Evolutionary conservation across 768 basidiomycete genomes (phyloP), one percentile per base, ranked within the genome.

Genomic region (Mrakia gelida): DNA sequence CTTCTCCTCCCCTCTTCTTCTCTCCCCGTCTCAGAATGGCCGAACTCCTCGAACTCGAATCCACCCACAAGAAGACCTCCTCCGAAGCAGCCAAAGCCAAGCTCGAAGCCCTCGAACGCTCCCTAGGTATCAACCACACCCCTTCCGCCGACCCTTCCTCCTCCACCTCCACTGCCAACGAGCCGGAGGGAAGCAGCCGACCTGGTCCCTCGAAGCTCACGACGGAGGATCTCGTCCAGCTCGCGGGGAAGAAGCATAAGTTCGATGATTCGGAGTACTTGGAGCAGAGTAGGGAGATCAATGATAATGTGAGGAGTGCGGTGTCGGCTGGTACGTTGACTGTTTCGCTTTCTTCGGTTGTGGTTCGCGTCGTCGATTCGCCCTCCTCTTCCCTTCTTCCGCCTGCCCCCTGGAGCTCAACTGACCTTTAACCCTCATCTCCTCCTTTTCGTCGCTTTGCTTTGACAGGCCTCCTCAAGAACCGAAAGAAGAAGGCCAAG

Each of bases 231-330:
- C 88, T 26, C 30, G 63, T 45, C 13, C 71, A 75, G 65, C 82
- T 88, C 6, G 87, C 90, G 0, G 92, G 92, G 15, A 91, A 88
- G 87, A 97, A 96, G 82, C 92, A 93, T 81, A 89, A 92, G 38
- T 90, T 98, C 67, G 95, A 98, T 71, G 96, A 99, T 82, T 91
- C 90, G 3, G 92, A 94, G 84, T 99, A 92, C 83, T 83, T 99
- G 56, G 95, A 98, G 83, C 91, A 96, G 85, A 94, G 91, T 81
- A 87, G 89, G 83, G 94, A 97, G 82, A 89, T 98, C 38, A 92
- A 94, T 2, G 95, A 96, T 80, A 90, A 88, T 80, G 95, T 98
- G 41, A 92, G 93, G 86, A 93, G 88, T 76, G 96, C 96, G 5
- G 96, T 99, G 18, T 87, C 91, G 68, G 88, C 89, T 54, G 96